phyloP scores from a whole-genome alignment of 2,329 filamentous ascomycete species.

The Fusarium gaditjirri region DNA sequence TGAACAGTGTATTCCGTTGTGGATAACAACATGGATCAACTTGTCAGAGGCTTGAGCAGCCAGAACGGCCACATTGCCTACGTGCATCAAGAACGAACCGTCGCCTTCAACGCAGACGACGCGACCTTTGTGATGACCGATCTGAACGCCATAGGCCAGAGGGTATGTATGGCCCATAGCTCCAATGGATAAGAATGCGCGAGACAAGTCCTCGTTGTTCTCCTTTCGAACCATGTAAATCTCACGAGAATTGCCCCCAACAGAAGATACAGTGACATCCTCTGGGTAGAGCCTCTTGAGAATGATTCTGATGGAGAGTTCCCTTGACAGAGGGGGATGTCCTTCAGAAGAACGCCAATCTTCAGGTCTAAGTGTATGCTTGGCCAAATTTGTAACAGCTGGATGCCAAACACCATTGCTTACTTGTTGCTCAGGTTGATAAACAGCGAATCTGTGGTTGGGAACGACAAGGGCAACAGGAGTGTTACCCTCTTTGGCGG shows the following conservation, averaged over 20 bases:
- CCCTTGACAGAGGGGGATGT: background rate
- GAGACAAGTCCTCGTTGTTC: background rate
- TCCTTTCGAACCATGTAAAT: constrained; percentile 17
- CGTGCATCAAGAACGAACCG: constrained; percentile 3
- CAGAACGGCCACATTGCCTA: background rate
- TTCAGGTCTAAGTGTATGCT: background rate
- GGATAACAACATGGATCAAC: constrained; percentile 1
- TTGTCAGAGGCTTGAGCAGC: background rate
- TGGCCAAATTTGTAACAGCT: background rate
- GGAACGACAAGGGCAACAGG: background rate
- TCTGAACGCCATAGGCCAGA: background rate
- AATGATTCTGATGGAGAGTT: background rate
- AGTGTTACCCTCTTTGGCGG: background rate
- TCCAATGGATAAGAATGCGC: background rate
- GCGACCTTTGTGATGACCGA: background rate
- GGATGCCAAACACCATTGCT: background rate
- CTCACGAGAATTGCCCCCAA: constrained; percentile 12
- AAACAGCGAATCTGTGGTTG: background rate
- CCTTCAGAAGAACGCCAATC: background rate
- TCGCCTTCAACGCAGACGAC: background rate
- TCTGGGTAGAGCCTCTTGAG: constrained; percentile 1
- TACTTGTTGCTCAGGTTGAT: background rate
- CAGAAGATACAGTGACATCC: constrained; percentile 14
- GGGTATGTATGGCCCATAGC: constrained; percentile 1
- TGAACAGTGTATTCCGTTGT: background rate